Conservation (phyloP, 805 yeast genomes). For the Middelhovenomyces tepae region DNA sequence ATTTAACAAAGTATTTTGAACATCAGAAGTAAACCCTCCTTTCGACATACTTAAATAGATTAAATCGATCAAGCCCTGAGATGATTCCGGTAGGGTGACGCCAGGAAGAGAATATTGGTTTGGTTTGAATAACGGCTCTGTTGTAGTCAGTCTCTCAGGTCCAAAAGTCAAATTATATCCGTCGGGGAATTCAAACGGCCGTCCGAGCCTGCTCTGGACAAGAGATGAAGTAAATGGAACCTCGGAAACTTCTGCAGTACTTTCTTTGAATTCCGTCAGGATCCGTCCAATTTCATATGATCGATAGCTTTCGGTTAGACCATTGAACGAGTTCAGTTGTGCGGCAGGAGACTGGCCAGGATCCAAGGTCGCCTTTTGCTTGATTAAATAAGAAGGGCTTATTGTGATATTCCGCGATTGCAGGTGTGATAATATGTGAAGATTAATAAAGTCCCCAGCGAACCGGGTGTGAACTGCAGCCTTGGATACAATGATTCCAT, state of each 20-base stretch:
- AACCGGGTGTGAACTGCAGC: conserved; percentile 19
- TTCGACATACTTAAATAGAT: conserved; percentile 38
- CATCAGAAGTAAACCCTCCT: conserved; percentile 38
- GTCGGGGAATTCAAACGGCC: conserved; percentile 53
- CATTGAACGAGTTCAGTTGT: conserved; percentile 32
- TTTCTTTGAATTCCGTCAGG: conserved; percentile 41
- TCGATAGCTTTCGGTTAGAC: conserved; percentile 33
- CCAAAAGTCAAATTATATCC: conserved; percentile 41
- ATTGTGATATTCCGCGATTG: conserved; percentile 28
- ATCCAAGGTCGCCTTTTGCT: conserved; percentile 28
- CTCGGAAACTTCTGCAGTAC: conserved; percentile 31
- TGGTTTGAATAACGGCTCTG: conserved; percentile 71
- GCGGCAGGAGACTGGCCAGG: conserved; percentile 28
- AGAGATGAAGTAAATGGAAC: conserved; percentile 31
- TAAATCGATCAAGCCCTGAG: conserved; percentile 42
- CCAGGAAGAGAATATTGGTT: conserved; percentile 35
- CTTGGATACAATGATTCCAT: conserved; percentile 61
- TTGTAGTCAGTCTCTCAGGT: conserved; percentile 43
- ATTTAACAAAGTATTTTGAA: conserved; percentile 34
- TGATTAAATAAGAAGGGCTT: conserved; percentile 29
- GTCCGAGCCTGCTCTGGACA: conserved; percentile 29
- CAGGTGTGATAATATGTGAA: conserved; percentile 47
- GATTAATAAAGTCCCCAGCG: conserved; percentile 79
- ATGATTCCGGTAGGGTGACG: conserved; percentile 33
- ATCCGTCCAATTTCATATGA: conserved; percentile 34